Evolutionary conservation across 2,329 filamentous ascomycete genomes (phyloP).

Genomic region (Cercospora janseana): DNA sequence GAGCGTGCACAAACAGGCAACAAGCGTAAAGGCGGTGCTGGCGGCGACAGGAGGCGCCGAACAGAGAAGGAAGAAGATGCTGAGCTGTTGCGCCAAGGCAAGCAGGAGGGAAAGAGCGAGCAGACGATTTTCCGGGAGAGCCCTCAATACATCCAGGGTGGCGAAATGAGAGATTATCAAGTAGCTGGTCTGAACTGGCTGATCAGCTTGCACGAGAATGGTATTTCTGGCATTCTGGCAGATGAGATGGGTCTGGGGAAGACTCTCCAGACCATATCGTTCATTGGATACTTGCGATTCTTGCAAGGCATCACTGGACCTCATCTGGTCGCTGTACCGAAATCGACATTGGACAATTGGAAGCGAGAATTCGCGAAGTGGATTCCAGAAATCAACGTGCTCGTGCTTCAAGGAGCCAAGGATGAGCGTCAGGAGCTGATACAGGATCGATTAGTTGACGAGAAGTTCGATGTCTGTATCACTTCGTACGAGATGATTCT

Average conservation of each 20-base stretch:
- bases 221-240: conserved; percentile 94
- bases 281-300: conserved; percentile 90
- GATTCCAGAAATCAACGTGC: conserved; percentile 92
- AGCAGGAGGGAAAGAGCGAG: conserved; percentile 71
- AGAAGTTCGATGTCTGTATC: conserved; percentile 96
- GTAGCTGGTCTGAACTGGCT: conserved; percentile 95
- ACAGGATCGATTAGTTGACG: conserved; percentile 83
- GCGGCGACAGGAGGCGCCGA: conserved; percentile 72
- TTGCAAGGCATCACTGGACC: conserved; percentile 86
- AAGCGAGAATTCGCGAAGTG: conserved; percentile 88
- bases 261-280: conserved; percentile 95
- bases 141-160: conserved; percentile 78
- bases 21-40: conserved; percentile 79
- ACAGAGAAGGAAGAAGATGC: conserved; percentile 98
- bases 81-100: conserved; percentile 81
- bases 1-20: conserved; percentile 65
- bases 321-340: conserved; percentile 88
- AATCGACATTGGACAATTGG: conserved; percentile 98
- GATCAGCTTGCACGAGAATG: conserved; percentile 95
- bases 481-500: conserved; percentile 99
- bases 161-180: conserved; percentile 94
- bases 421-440: conserved; percentile 88
- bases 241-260: conserved; percentile 99
- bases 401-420: conserved; percentile 92
- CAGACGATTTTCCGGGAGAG: conserved; percentile 93